Conservation (phyloP, 345 rosid species). For the Toxicodendron radicans region DNA sequence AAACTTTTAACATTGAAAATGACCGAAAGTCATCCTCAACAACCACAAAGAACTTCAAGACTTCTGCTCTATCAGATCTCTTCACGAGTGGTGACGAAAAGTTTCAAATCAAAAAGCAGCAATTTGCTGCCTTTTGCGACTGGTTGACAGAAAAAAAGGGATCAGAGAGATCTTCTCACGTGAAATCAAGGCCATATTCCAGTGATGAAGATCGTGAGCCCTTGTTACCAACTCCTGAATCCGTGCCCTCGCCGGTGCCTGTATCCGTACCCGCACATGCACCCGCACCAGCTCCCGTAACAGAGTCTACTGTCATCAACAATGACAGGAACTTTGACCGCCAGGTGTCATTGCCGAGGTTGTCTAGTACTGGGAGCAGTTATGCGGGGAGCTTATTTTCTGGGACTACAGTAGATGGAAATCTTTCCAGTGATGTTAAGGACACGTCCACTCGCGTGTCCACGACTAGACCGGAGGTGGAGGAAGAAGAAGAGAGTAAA, state of each 20-base stretch:
- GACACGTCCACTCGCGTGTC: conserved; percentile 38
- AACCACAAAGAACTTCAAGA: conserved; percentile 9
- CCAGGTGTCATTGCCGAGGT: conserved; percentile 65
- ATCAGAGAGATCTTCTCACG: conserved; percentile 33
- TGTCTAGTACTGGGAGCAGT: conserved; percentile 77
- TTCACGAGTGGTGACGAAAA: conserved; percentile 52
- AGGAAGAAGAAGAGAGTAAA: conserved; percentile 36
- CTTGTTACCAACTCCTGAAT: conserved; percentile 38
- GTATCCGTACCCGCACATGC: too few species aligned
- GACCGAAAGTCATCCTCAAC: conserved; percentile 32
- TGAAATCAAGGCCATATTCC: conserved; percentile 41
- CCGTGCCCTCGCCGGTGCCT: neutral
- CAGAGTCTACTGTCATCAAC: conserved; percentile 24
- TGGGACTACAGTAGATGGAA: conserved; percentile 73
- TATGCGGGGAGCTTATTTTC: conserved; percentile 81
- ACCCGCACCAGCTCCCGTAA: conserved; percentile 8
- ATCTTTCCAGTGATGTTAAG: conserved; percentile 53
- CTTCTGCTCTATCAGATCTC: conserved; percentile 52
- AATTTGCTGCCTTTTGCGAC: conserved; percentile 56
- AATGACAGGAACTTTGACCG: conserved; percentile 54
- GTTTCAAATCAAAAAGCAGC: conserved; percentile 54
- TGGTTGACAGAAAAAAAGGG: conserved; percentile 65
- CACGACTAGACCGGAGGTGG: conserved; percentile 37
- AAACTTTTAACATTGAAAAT: conserved; percentile 28
- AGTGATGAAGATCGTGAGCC: conserved; percentile 56